Base-by-base conservation (phyloP, 352 stramenopile genomes). In the Globisporangium paddicum region DNA sequence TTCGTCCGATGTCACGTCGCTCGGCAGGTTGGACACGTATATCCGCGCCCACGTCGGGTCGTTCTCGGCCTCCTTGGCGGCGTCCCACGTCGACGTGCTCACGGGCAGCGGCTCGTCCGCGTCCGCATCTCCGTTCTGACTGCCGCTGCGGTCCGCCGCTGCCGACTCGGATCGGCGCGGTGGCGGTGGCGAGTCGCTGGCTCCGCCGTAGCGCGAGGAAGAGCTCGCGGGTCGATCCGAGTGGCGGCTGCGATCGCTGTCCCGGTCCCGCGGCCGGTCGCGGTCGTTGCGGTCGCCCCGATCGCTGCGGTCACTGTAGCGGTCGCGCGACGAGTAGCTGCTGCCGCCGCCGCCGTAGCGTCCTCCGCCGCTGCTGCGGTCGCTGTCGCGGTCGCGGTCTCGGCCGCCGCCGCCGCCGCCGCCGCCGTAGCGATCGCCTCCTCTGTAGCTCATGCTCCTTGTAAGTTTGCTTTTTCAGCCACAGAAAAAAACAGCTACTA, bases 11-110 rank as follows among this genome's bases (percentile, higher is more conserved):
- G 82, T 96, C 32, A 82, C 62, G 58, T 93, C 86, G 25, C 71
- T 68, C 13, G 86, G 84, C 35, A 96, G 66, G 50, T 91, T 90
- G 16, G 81, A 92, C 53, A 96, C 89, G 71, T 96, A 96, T 68
- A 96, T 93, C 35, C 86, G 72, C 7, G 84, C 82, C 84, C 84
- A 94, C 37, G 79, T 83, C 26, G 80, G 82, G 60, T 94, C 84
- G 35, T 84, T 86, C 57, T 90, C 69, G 18, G 84, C 84, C 55
- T 94, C 84, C 57, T 91, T 90, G 47, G 71, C 74, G 0, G 77
- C 63, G 41, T 94, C 84, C 84, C 84, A 94, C 6, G 72, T 71
- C 18, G 66, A 79, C 26, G 66, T 79, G 6, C 72, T 61, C 63
- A 75, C 64, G 0, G 74, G 63, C 38, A n/a, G n/a, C n/a, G n/a